phyloP scores from a whole-genome alignment of 164 flowering plant genomes.

The Echeveria elegans region DNA sequence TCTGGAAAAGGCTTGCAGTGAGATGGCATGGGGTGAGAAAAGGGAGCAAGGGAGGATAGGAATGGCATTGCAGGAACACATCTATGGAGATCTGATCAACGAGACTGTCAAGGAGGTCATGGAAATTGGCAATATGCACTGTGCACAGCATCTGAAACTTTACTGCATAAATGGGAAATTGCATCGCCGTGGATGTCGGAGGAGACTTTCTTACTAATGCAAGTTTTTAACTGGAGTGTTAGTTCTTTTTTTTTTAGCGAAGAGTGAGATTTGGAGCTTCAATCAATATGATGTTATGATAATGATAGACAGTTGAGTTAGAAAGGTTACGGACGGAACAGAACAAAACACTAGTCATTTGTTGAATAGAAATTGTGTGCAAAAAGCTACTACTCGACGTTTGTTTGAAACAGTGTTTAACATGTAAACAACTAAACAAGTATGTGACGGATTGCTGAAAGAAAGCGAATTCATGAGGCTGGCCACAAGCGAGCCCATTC shows the following conservation, averaged over 20 bases:
- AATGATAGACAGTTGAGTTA: not conserved
- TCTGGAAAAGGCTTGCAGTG: constrained; percentile 49
- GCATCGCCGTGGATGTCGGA: constrained; percentile 44
- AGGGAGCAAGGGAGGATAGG: constrained; percentile 56
- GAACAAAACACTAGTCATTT: not conserved
- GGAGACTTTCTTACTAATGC: constrained; percentile 30
- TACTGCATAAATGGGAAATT: constrained; percentile 10
- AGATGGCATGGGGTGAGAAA: constrained; percentile 49
- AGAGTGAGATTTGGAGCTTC: not conserved
- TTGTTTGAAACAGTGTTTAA: too few species aligned
- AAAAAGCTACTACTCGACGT: too few species aligned
- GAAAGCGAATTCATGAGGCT: too few species aligned
- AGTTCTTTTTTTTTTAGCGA: not conserved
- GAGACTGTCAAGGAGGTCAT: constrained; percentile 54
- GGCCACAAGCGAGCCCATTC: too few species aligned
- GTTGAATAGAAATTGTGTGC: not conserved
- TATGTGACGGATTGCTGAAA: too few species aligned
- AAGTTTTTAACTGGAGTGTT: not conserved
- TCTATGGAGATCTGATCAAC: constrained; percentile 52
- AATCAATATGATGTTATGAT: too few species aligned
- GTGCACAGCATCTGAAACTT: not conserved
- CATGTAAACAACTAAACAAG: too few species aligned
- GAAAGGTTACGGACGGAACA: not conserved
- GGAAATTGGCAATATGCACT: constrained; percentile 2
- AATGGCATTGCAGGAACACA: constrained; percentile 42